A percentile compares a stretch with the other conserved stretches of the same genome.
phyloP scores from a whole-genome alignment of 2,329 filamentous ascomycete species.

The Aspergillus glaucus region DNA sequence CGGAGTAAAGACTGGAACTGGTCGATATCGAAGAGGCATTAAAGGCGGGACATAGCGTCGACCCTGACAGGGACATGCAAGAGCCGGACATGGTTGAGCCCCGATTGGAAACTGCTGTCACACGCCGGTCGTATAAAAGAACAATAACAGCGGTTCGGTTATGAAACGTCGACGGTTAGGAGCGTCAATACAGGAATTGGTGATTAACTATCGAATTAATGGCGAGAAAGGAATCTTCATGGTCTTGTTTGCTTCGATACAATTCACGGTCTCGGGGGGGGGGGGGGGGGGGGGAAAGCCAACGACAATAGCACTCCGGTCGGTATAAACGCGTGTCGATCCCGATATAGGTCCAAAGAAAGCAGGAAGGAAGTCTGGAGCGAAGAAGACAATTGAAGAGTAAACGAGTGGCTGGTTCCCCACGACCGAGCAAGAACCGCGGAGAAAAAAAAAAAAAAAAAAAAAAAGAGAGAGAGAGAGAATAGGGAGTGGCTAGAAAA shows the following conservation, averaged over 20 bases:
- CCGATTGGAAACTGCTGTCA: constrained; percentile 4
- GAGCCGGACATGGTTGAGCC: constrained; percentile 31
- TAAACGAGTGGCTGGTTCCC: constrained; percentile 6
- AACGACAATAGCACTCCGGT: constrained; percentile 2
- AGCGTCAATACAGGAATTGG: background rate
- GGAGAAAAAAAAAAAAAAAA: constrained; percentile 5
- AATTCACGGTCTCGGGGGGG: background rate
- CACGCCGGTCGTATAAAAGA: constrained; percentile 1
- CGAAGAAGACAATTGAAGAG: constrained; percentile 2
- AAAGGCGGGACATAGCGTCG: constrained; percentile 67
- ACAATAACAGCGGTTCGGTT: constrained; percentile 1
- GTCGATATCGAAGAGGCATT: constrained; percentile 65
- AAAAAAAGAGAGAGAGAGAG: constrained; percentile 2
- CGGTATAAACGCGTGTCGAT: constrained; percentile 2
- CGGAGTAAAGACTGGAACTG: constrained; percentile 48
- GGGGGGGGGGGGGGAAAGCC: background rate
- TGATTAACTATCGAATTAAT: background rate
- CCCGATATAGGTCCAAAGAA: background rate
- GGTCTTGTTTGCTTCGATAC: background rate
- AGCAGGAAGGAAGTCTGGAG: constrained; percentile 3
- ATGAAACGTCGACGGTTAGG: background rate
- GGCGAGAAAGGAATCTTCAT: background rate
- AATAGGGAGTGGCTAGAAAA: constrained; percentile 1
- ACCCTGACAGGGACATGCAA: constrained; percentile 65
- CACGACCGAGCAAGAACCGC: background rate